Base-by-base conservation (phyloP, 2,329 filamentous ascomycete genomes). In the Pseudophaeomoniella oleicola region DNA sequence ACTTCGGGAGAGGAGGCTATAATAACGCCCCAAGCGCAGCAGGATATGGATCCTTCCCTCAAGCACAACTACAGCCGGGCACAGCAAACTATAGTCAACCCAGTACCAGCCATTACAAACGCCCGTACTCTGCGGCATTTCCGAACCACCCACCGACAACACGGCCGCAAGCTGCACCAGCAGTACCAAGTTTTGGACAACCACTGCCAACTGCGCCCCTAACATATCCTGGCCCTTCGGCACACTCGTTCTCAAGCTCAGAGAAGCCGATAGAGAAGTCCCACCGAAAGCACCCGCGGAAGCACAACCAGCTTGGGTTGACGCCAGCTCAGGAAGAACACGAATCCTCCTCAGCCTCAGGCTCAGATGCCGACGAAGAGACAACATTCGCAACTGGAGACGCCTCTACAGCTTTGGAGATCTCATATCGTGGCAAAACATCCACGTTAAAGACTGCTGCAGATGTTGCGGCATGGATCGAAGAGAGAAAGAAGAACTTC, bases 381-480 rank as follows among this genome's bases (percentile, higher is more conserved):
- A 47, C 52, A n/a, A 57, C 51, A 34, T 47, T 62, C n/a, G 57
- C 58, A 3, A 43, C 46, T 16, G 22, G 22, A 9, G 40, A 45
- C 3, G 45, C 42, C 30, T 33, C 46, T 13, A 34, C 44, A 2
- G 42, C 44, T 4, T 47, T 70, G 19, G 59, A 63, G 19, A 67
- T 78, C 43, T 68, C 71, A 38, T 72, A 74, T 46, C 63, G 66
- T 44, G 70, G 71, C n/a, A 55, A 65, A 47, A 63, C 69, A 32
- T 53, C 69, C 3, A 67, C 61, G 0, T 53, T 79, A 16, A 63
- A 65, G 37, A 66, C 65, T 4, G 54, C 67, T 12, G 72, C 72
- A 40, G 86, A 94, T 50, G 68, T 94, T 38, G 71, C 75, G 16
- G 72, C 75, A 4, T 96, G 85, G 75, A 74, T 92, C 43, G 75